Conservation (phyloP, 495 filamentous ascomycete species). For the Cudoniella acicularis region DNA sequence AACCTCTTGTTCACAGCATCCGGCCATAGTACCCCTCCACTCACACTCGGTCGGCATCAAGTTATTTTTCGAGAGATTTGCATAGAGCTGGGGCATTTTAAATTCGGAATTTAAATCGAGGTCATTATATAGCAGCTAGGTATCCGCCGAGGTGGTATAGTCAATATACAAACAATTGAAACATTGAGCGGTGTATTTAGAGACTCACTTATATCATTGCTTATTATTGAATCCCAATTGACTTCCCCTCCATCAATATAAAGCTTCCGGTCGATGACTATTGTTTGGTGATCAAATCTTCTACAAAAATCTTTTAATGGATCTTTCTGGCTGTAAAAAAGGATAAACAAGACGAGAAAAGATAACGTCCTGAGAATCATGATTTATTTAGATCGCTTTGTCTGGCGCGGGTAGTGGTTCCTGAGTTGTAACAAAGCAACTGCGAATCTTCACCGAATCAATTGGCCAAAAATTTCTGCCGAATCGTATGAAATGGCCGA, state of each 20-base stretch:
- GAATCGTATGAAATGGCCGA: too few relatives aligned
- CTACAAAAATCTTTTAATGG: constrained; percentile 47
- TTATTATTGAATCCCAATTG: constrained; percentile 42
- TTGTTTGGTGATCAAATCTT: constrained; percentile 47
- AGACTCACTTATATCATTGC: constrained; percentile 47
- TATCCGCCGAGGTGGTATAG: constrained; percentile 28
- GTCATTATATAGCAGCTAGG: constrained; percentile 44
- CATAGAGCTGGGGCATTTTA: constrained; percentile 46
- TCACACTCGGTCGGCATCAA: constrained; percentile 38
- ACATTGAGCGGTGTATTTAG: not conserved
- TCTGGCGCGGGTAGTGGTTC: too few relatives aligned
- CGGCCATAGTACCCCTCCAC: constrained; percentile 46
- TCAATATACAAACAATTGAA: not conserved
- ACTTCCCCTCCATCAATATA: constrained; percentile 54
- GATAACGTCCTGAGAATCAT: too few relatives aligned
- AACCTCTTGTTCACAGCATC: constrained; percentile 50
- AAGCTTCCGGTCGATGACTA: constrained; percentile 44
- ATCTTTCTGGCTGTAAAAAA: too few relatives aligned
- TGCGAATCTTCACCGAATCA: too few relatives aligned
- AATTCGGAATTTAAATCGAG: constrained; percentile 34
- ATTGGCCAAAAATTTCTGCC: too few relatives aligned
- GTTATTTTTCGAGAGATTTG: constrained; percentile 49
- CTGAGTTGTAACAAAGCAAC: too few relatives aligned
- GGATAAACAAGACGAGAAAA: too few relatives aligned
- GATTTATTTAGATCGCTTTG: too few relatives aligned